Conservation (phyloP, 2,329 filamentous ascomycete genomes). For the Aplosporella prunicola region DNA sequence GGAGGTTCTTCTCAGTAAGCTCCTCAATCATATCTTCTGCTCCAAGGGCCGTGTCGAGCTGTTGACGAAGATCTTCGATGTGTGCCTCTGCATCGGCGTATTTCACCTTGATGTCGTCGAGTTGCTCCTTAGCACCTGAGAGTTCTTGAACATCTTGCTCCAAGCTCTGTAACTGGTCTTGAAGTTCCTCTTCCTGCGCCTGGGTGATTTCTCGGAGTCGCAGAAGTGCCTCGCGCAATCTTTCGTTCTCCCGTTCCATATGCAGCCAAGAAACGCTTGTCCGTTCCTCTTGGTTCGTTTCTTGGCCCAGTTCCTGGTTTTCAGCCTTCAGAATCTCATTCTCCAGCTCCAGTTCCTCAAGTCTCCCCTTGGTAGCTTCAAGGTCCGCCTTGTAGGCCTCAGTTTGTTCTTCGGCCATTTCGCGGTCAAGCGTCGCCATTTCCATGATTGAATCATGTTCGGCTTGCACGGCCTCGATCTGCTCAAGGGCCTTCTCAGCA, state of each 20-base stretch:
- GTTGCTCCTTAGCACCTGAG: conserved; percentile 45
- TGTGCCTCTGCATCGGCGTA: conserved; percentile 62
- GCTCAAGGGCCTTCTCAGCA: conserved; percentile 57
- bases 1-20: conserved; percentile 77
- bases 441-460: conserved; percentile 82
- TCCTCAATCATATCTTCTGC: conserved; percentile 93
- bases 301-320: conserved; percentile 71
- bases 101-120: conserved; percentile 61
- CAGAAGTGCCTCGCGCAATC: conserved; percentile 75
- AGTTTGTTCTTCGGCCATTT: conserved; percentile 91
- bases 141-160: conserved; percentile 32
- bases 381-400: conserved; percentile 75
- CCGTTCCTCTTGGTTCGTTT: conserved; percentile 81
- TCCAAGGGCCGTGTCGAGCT: conserved; percentile 78
- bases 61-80: conserved; percentile 78
- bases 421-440: conserved; percentile 77
- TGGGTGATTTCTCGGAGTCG: conserved; percentile 78
- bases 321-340: conserved; percentile 80
- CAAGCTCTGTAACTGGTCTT: conserved; percentile 44
- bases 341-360: conserved; percentile 81
- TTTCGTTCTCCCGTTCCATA: conserved; percentile 82
- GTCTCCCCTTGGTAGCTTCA: conserved; percentile 62
- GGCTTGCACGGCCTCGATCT: conserved; percentile 63
- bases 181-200: conserved; percentile 72
- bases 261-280: conserved; percentile 82